phyloP scores from a whole-genome alignment of 208 protist species.

The Leishmania aethiopica region DNA sequence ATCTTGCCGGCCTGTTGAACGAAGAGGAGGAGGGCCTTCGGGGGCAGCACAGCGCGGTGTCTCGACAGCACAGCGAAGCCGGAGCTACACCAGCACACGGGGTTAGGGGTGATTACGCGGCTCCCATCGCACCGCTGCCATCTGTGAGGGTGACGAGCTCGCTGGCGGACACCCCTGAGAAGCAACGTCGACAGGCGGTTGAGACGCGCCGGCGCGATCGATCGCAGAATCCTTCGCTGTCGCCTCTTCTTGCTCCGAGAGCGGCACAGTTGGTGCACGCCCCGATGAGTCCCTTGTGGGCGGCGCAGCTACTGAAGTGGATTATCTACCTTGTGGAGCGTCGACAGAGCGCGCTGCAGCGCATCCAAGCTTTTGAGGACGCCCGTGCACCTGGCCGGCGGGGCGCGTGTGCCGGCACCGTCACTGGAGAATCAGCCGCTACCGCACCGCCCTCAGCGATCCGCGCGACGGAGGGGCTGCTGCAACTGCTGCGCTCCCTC shows the following conservation, averaged over 20 bases:
- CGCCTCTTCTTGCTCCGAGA: slow-evolving; percentile 11
- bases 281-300: background rate
- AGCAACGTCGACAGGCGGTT: background rate
- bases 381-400: slow-evolving; percentile 14
- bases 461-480: slow-evolving; percentile 7
- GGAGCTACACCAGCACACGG: background rate
- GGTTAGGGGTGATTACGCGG: no score
- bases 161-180: slow-evolving; percentile 7
- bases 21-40: slow-evolving; percentile 1
- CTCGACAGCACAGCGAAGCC: background rate
- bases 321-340: slow-evolving; percentile 21
- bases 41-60: background rate
- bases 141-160: background rate
- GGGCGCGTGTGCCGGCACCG: background rate
- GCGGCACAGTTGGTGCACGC: slow-evolving; percentile 7
- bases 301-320: slow-evolving; percentile 26
- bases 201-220: background rate
- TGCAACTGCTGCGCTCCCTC: slow-evolving; percentile 28
- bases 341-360: slow-evolving; percentile 18
- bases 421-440: background rate
- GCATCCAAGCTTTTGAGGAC: slow-evolving; percentile 27
- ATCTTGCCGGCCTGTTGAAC: slow-evolving; percentile 14
- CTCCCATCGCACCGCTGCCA: background rate
- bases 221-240: background rate
- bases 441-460: background rate